Evolutionary conservation across 2,329 filamentous ascomycete genomes (phyloP), one percentile per base, ranked within the genome.

Genomic region (Talaromyces sp.): DNA sequence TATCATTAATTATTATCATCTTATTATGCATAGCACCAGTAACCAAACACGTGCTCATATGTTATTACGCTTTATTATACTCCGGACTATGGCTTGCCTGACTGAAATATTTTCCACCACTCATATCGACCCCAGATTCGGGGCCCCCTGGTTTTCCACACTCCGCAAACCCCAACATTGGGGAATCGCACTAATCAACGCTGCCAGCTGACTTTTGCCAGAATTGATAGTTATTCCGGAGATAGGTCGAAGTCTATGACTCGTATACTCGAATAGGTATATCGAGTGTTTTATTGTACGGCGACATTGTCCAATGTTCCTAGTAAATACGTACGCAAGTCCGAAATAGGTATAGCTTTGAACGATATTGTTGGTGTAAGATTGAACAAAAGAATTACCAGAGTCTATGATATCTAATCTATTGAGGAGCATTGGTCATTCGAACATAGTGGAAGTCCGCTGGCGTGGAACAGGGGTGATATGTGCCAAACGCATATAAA

Each of bases 401-500:
- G 11, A 22, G 47, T 50, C 47, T 50, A 50, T 27, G 9, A 50
- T 1, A 50, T 24, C 6, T 50, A 14, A 27, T 27, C 47, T 27
- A 50, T 27, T 27, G 47, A 16, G 22, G 9, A 13, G 47, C n/a
- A 59, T 45, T 37, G 16, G 61, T 45, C 16, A 70, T 70, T 35
- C 73, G 66, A 3, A 71, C 76, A 69, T 75, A 77, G 16, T 67
- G 68, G 67, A 47, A 82, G 60, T 82, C 79, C 0, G 80, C 80
- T 1, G 80, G 79, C 3, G 68, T 70, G 8, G 80, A 69, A 41
- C 77, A 80, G 19, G 73, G 71, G 62, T 82, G 75, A 19, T 76
- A 68, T 47, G 80, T 75, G 3, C 79, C 80, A 68, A 78, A 80
- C 1, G 78, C 72, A 69, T 82, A 83, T 13, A 83, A n/a, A 0